A percentile compares a stretch with the other conserved stretches of the same genome.
Evolutionary conservation across 306 rosid genomes (phyloP).

Genomic region (Pyrus communis): DNA sequence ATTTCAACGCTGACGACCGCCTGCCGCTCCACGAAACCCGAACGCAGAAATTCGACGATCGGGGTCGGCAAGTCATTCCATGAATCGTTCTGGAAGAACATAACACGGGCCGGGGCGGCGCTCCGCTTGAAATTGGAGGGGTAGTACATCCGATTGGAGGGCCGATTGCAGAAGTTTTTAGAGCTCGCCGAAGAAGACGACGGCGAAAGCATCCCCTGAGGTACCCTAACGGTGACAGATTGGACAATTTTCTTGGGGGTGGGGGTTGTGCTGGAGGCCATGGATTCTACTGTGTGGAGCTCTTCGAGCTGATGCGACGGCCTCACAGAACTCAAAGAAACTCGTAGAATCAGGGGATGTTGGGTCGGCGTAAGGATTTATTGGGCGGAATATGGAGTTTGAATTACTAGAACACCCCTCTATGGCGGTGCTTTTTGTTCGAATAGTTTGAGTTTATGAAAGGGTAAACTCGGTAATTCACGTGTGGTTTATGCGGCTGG

Average conservation of each 20-base stretch:
- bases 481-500: not conserved
- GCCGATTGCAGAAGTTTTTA: not conserved
- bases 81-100: constrained; percentile 36
- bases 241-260: constrained; percentile 5
- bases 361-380: not conserved
- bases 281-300: constrained; percentile 33
- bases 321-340: constrained; percentile 12
- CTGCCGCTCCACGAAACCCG: constrained; percentile 29
- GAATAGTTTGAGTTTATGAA: not conserved
- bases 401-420: not conserved
- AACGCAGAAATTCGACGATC: constrained; percentile 20
- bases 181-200: not conserved
- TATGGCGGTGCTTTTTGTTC: not conserved
- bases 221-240: constrained; percentile 15
- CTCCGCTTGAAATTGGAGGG: constrained; percentile 33
- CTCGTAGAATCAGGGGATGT: not conserved
- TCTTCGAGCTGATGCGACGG: not conserved
- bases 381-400: not conserved
- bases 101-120: constrained; percentile 31
- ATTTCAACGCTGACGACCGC: constrained; percentile 23
- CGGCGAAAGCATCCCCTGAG: not conserved
- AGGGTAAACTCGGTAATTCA: not conserved
- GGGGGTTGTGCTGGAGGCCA: constrained; percentile 1
- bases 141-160: constrained; percentile 20
- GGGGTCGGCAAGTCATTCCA: constrained; percentile 41